phyloP scores from a whole-genome alignment of 192 early-diverging fungal genomes.

The Coemansia sp. region DNA sequence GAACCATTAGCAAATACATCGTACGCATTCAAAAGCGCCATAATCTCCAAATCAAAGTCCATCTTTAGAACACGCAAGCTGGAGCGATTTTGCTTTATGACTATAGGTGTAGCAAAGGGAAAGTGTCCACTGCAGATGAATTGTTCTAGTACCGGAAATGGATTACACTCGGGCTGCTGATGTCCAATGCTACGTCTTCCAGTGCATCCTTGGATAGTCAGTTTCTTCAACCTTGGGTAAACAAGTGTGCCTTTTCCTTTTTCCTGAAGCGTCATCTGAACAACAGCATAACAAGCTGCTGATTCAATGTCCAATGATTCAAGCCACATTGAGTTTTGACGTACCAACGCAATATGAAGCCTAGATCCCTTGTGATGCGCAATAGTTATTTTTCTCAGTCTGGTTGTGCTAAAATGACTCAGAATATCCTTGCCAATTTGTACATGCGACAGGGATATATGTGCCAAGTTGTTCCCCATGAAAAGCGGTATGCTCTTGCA shows the following conservation, averaged over 20 bases:
- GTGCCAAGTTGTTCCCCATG: neutral
- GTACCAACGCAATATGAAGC: neutral
- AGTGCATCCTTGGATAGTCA: neutral
- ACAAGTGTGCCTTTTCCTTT: neutral
- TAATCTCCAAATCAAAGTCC: neutral
- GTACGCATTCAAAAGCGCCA: neutral
- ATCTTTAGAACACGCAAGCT: neutral
- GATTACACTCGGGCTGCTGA: neutral
- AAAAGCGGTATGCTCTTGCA: neutral
- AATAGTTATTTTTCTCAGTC: neutral
- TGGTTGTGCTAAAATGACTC: neutral
- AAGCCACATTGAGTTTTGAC: neutral
- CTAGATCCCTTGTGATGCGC: neutral
- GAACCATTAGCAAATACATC: neutral
- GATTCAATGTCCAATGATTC: neutral
- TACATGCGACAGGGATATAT: neutral
- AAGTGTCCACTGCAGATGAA: neutral
- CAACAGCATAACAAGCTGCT: neutral
- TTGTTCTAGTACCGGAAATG: neutral
- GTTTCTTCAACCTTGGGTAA: neutral
- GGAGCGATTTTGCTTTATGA: neutral
- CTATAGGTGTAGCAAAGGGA: neutral
- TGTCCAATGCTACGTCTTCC: neutral
- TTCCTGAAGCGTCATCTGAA: neutral
- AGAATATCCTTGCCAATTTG: neutral